Evolutionary conservation across 2,329 filamentous ascomycete genomes (phyloP).

Genomic region (Geosmithia flava): DNA sequence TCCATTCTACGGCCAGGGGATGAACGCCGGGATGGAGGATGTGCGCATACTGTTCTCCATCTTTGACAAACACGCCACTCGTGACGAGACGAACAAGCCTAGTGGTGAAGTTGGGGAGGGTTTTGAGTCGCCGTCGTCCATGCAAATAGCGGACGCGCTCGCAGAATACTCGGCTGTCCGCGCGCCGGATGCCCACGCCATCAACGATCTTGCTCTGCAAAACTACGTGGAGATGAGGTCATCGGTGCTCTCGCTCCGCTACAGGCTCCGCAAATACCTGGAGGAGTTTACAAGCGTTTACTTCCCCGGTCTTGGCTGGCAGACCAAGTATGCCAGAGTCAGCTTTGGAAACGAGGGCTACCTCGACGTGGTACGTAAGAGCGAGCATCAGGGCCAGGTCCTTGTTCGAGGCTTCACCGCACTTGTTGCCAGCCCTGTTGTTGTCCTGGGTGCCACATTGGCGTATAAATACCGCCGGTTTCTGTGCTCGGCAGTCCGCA

Average conservation of each 20-base stretch:
- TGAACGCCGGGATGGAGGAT: conserved; percentile 94
- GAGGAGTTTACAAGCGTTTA: conserved; percentile 75
- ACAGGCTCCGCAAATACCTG: conserved; percentile 70
- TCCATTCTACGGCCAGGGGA: conserved; percentile 95
- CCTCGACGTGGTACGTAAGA: conserved; percentile 62
- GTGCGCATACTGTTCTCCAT: conserved; percentile 77
- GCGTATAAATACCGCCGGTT: conserved; percentile 1
- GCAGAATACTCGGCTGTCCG: conserved; percentile 64
- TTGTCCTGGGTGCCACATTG: conserved; percentile 7
- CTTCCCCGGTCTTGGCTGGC: conserved; percentile 69
- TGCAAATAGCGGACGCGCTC: conserved; percentile 53
- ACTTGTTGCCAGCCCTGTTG: conserved; percentile 18
- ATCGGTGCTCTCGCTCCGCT: conserved; percentile 65
- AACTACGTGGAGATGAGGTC: conserved; percentile 94
- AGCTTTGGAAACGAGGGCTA: conserved; percentile 93
- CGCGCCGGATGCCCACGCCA: conserved; percentile 69
- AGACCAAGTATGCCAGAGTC: conserved; percentile 83
- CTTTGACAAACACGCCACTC: conserved; percentile 54
- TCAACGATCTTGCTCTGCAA: conserved; percentile 80
- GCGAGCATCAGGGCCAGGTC: conserved; percentile 54
- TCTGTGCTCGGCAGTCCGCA: not conserved
- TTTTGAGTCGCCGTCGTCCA: conserved; percentile 27
- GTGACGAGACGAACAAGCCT: conserved; percentile 29
- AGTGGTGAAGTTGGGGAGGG: conserved; percentile 19
- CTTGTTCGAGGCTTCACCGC: conserved; percentile 33